Conservation (phyloP, 2,329 filamentous ascomycete species). For the Beauveria sp. region DNA sequence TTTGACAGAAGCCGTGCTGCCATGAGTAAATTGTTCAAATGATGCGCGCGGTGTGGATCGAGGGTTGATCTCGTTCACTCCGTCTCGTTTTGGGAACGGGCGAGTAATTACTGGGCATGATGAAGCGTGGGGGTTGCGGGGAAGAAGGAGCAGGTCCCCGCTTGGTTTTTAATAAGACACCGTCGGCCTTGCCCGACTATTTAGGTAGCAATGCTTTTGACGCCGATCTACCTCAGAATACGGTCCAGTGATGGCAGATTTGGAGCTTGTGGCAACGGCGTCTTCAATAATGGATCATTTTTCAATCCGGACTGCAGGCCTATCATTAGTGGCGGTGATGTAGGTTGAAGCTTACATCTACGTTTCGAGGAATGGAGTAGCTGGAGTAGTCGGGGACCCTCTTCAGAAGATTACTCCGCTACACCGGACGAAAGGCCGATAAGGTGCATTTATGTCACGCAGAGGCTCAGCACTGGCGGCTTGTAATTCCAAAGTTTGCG, state of each 20-base stretch:
- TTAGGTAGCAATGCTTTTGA: background rate
- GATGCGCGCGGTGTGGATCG: background rate
- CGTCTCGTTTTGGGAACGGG: background rate
- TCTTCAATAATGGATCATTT: background rate
- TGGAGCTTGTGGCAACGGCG: background rate
- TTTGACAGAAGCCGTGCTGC: background rate
- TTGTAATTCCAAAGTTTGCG: background rate
- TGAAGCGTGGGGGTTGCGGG: background rate
- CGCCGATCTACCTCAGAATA: background rate
- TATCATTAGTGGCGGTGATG: background rate
- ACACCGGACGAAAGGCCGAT: background rate
- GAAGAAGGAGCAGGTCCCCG: background rate
- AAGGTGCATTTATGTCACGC: background rate
- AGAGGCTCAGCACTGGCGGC: background rate
- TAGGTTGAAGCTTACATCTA: background rate
- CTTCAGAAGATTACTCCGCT: background rate
- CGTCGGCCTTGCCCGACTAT: background rate
- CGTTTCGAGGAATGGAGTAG: background rate
- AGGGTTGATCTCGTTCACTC: background rate
- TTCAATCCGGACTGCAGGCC: background rate
- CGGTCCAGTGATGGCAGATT: background rate
- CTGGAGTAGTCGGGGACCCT: slow-evolving; percentile 2
- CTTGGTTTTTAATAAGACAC: background rate
- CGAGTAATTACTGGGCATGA: background rate
- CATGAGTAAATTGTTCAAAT: no score